These are phyloP conservation scores for Flagelloscypha sp. DNA, from an alignment of 768 basidiomycete genomes.

Conservation along the genomic window DNA sequence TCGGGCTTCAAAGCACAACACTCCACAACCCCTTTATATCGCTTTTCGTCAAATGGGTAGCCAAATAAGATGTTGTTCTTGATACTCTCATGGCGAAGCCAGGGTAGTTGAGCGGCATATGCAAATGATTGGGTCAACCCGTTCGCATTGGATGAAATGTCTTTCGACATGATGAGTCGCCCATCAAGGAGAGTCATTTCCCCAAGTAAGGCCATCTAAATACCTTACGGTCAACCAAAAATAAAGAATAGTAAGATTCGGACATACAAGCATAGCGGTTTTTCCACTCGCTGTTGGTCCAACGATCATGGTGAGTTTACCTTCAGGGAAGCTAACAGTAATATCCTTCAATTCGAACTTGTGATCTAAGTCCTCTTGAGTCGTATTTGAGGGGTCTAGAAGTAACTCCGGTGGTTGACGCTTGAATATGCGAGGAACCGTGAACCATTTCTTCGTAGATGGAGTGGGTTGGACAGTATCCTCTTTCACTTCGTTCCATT, in stretches of 20 bases:
- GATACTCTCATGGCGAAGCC: constrained; percentile 35
- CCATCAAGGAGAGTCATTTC: constrained; percentile 31
- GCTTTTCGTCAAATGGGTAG: constrained; percentile 31
- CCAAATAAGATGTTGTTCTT: constrained; percentile 50
- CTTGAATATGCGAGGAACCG: constrained; percentile 4
- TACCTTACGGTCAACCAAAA: constrained; percentile 7
- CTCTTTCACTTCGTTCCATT: constrained; percentile 46
- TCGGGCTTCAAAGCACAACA: constrained; percentile 39
- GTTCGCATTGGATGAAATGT: constrained; percentile 18
- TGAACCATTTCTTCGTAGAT: constrained; percentile 9
- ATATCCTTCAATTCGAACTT: constrained; percentile 37
- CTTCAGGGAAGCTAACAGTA: constrained; percentile 36
- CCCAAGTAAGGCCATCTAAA: constrained; percentile 27
- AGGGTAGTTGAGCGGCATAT: constrained; percentile 39
- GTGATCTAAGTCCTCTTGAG: constrained; percentile 19
- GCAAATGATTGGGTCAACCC: constrained; percentile 27
- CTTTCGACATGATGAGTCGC: constrained; percentile 35
- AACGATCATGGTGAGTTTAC: constrained; percentile 37
- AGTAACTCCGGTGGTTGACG: constrained; percentile 15
- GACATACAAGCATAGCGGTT: constrained; percentile 33
- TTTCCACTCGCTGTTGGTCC: constrained; percentile 46
- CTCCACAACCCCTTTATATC: constrained; percentile 28
- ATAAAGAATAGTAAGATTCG: background rate
- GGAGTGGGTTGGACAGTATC: too few relatives aligned
- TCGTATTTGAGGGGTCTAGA: constrained; percentile 13